Evolutionary conservation across 2,329 filamentous ascomycete species (phyloP).

Genomic region (Teratosphaeria destructans): DNA sequence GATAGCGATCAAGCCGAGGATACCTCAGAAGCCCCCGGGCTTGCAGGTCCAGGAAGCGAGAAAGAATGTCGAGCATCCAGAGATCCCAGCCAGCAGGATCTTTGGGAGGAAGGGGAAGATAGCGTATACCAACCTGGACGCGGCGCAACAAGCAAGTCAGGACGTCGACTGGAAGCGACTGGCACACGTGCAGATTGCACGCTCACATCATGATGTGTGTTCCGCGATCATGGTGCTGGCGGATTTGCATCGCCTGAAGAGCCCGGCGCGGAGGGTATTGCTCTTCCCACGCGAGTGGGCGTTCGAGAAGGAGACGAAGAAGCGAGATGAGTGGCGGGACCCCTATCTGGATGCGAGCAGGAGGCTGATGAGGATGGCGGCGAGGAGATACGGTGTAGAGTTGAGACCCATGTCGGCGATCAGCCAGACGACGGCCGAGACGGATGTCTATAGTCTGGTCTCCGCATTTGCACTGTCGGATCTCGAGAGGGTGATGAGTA

Average conservation of each 20-base stretch:
- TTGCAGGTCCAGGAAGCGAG: slow-evolving; percentile 4
- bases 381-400: slow-evolving; percentile 35
- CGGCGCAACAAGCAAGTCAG: slow-evolving; percentile 7
- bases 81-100: slow-evolving; percentile 17
- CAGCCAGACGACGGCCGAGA: slow-evolving; percentile 25
- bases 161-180: slow-evolving; percentile 35
- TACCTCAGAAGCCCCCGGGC: slow-evolving; percentile 29
- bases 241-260: slow-evolving; percentile 35
- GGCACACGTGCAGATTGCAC: slow-evolving; percentile 39
- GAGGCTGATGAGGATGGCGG: slow-evolving; percentile 35
- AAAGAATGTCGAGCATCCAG: background rate
- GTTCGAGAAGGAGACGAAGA: slow-evolving; percentile 22
- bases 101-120: slow-evolving; percentile 17
- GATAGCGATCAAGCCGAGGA: slow-evolving; percentile 53
- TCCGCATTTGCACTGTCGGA: slow-evolving; percentile 34
- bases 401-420: slow-evolving; percentile 34
- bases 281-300: slow-evolving; percentile 35
- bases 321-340: slow-evolving; percentile 27
- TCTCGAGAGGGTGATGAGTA: slow-evolving; percentile 35
- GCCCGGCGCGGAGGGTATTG: slow-evolving; percentile 35
- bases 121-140: slow-evolving; percentile 18
- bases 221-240: slow-evolving; percentile 40
- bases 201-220: slow-evolving; percentile 37
- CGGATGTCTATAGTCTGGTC: slow-evolving; percentile 32
- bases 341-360: slow-evolving; percentile 35